Percentiles rank a stretch among this genome's conserved stretches.
phyloP scores from a whole-genome alignment of 2,329 filamentous ascomycete species.

The Phaeophleospora eucalypticola region DNA sequence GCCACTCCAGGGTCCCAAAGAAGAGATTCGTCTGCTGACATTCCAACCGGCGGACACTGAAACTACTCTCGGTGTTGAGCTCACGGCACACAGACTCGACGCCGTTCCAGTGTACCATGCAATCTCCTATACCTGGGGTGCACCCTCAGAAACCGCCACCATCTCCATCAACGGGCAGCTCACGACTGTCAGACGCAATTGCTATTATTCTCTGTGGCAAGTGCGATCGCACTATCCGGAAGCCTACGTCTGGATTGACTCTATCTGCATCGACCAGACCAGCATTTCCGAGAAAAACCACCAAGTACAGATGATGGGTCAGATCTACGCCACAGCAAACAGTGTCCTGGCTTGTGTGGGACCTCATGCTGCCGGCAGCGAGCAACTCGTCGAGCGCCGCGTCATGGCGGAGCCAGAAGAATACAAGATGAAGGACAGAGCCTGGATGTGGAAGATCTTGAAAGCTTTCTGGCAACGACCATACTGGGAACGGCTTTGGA shows the following conservation, averaged over 20 bases:
- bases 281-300: slow-evolving; percentile 4
- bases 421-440: background rate
- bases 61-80: no score
- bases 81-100: no score
- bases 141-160: no score
- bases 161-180: background rate
- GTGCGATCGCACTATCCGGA: background rate
- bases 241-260: slow-evolving; percentile 6
- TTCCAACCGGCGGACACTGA: no score
- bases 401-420: background rate
- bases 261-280: slow-evolving; percentile 10
- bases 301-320: slow-evolving; percentile 10
- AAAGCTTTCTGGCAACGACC: background rate
- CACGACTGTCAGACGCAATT: slow-evolving; percentile 45
- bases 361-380: background rate
- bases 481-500: slow-evolving; percentile 6
- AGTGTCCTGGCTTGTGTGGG: background rate
- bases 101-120: no score
- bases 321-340: slow-evolving; percentile 2
- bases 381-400: background rate
- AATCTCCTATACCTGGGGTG: no score
- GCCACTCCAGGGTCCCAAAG: no score
- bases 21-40: no score
- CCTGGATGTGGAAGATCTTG: background rate
- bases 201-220: background rate